These are phyloP conservation scores for Globisporangium apiculatum DNA, from an alignment of 352 stramenopile species.

Conservation along the genomic window DNA sequence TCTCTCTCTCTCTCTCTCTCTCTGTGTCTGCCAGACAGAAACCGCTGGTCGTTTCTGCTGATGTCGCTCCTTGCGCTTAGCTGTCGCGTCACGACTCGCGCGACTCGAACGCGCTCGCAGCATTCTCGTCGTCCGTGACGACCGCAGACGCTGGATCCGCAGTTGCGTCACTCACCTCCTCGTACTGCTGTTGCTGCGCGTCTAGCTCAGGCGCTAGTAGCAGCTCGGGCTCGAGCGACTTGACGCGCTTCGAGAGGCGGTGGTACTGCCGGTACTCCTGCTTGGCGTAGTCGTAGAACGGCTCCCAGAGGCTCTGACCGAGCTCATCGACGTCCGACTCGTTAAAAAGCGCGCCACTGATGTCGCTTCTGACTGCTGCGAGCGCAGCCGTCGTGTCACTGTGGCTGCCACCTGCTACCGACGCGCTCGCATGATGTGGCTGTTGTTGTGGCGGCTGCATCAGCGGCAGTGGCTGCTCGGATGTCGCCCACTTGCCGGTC, in stretches of 20 bases:
- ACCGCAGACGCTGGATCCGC: no score
- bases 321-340: conserved; percentile 46
- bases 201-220: no score
- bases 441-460: no score
- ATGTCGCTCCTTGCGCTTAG: no score
- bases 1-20: no score
- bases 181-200: no score
- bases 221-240: neutral
- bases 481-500: conserved; percentile 24
- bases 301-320: conserved; percentile 55
- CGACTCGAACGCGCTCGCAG: no score
- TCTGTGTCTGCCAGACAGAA: no score
- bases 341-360: conserved; percentile 17
- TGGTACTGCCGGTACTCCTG: conserved; percentile 62
- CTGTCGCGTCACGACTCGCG: no score
- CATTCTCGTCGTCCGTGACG: no score
- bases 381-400: neutral
- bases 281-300: conserved; percentile 57
- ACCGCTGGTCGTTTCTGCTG: no score
- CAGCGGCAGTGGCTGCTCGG: neutral
- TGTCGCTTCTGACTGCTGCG: neutral
- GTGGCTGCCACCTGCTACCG: neutral
- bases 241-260: conserved; percentile 54
- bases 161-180: no score
- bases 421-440: neutral